Base-by-base conservation (phyloP, 148 eudicot genomes). In the Euryodendron excelsum region DNA sequence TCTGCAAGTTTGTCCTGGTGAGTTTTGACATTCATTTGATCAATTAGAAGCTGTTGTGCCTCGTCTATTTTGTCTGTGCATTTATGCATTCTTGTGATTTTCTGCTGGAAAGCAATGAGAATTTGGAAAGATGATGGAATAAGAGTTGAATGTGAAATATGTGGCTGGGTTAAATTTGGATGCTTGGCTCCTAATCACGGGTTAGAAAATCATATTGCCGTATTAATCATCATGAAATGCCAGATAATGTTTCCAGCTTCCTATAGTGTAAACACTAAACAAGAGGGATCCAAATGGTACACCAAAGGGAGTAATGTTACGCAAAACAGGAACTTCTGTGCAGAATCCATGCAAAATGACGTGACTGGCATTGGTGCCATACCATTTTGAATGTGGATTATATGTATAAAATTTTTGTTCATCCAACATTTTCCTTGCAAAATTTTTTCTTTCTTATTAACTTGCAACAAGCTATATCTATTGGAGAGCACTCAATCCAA, bases 21-120 rank as follows among this genome's bases (percentile, higher is more conserved):
- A 30, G 39, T 50, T 75, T 44, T 41, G 68, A 75, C 66, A 62
- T 61, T 62, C 69, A n/a, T 62, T 58, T 75, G 69, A 30, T 75
- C 33, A 71, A 75, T 61, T 15, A 17, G 28, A 45, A 61, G 39
- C 20, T 31, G 27, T 58, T 58, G 48, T 56, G 77, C 33, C 41
- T 34, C 28, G 4, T 21, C 50, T 34, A 1, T 36, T n/a, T 73
- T 23, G 6, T 25, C 21, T 37, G 0, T 68, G 52, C 53, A 17
- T 21, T 25, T 27, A 25, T 14, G 21, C 34, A 1, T 55, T 55
- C 25, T 21, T 55, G 17, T 10, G 4, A 2, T 23, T 25, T 60
- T 60, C 64, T 60, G 64, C 25, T 60, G 14, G 17, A 10, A 14
- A 10, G 1, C n/a, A 48, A 48, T 48, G 53, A 48, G 53, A 48